These are phyloP conservation scores for Capsicum chinense DNA, from an alignment of 257 asterid genomes.

Conservation along the genomic window DNA sequence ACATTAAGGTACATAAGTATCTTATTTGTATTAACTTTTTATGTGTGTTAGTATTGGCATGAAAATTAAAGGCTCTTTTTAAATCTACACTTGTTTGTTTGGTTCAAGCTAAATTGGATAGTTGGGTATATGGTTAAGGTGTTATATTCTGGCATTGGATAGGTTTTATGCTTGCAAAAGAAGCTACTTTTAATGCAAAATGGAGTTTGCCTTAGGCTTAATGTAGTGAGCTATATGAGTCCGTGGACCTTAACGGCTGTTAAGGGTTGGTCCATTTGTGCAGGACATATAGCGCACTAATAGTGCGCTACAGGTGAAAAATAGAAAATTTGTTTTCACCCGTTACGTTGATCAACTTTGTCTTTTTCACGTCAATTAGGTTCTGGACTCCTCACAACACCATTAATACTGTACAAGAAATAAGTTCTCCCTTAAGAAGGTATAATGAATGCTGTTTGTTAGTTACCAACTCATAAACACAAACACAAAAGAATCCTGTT, in stretches of 20 bases:
- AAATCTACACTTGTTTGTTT: not conserved
- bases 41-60: not conserved
- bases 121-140: not conserved
- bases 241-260: no score
- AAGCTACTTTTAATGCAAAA: not conserved
- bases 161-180: slow-evolving; percentile 9
- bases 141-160: not conserved
- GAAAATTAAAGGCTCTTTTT: not conserved
- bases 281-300: no score
- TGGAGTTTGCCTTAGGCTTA: no score
- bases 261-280: no score
- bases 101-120: not conserved
- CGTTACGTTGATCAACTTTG: no score
- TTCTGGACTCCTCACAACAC: not conserved
- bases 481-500: not conserved
- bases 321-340: no score
- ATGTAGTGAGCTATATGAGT: no score
- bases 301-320: no score
- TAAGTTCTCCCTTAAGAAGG: not conserved
- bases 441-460: not conserved
- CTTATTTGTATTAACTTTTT: not conserved
- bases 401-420: not conserved
- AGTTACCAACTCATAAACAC: not conserved
- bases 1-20: slow-evolving; percentile 53
- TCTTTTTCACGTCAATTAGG: no score